Evolutionary conservation across 176 grass and related monocot genomes (phyloP).

Genomic region (Thinopyrum elongatum): DNA sequence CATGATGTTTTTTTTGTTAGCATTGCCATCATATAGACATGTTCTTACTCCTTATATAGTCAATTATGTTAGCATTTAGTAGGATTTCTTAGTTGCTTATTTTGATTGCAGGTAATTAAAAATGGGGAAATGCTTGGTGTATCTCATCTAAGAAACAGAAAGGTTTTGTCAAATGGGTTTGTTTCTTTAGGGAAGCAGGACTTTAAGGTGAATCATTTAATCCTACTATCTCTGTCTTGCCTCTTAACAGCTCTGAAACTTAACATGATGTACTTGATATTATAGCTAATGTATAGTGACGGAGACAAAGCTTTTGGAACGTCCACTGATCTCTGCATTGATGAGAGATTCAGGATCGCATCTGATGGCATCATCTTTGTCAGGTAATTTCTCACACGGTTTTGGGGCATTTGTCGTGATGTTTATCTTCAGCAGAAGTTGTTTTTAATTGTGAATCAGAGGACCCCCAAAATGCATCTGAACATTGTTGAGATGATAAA

Average conservation of each 20-base stretch:
- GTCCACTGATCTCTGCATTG: constrained; percentile 82
- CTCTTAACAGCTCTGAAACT: constrained; percentile 17
- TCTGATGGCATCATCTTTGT: constrained; percentile 94
- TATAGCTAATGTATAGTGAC: constrained; percentile 98
- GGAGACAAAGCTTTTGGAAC: constrained; percentile 97
- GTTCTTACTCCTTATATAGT: neutral
- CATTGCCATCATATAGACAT: constrained; percentile 22
- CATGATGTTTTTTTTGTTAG: constrained; percentile 4
- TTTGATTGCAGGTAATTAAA: constrained; percentile 85
- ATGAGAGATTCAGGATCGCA: constrained; percentile 90
- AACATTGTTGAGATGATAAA: constrained; percentile 4
- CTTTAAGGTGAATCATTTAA: constrained; percentile 65
- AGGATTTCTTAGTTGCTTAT: constrained; percentile 37
- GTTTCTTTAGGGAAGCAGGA: constrained; percentile 82
- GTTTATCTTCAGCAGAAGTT: constrained; percentile 24
- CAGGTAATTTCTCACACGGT: constrained; percentile 51
- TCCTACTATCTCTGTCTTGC: constrained; percentile 22
- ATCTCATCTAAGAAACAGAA: constrained; percentile 94
- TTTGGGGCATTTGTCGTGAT: constrained; percentile 23
- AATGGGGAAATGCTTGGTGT: constrained; percentile 99
- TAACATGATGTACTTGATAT: constrained; percentile 38
- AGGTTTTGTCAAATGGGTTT: constrained; percentile 96
- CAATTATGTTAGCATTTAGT: neutral
- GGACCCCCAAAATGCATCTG: neutral
- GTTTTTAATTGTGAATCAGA: neutral